Evolutionary conservation across 1,139 yeast genomes (phyloP).

Genomic region (Yamadazyma oceani): DNA sequence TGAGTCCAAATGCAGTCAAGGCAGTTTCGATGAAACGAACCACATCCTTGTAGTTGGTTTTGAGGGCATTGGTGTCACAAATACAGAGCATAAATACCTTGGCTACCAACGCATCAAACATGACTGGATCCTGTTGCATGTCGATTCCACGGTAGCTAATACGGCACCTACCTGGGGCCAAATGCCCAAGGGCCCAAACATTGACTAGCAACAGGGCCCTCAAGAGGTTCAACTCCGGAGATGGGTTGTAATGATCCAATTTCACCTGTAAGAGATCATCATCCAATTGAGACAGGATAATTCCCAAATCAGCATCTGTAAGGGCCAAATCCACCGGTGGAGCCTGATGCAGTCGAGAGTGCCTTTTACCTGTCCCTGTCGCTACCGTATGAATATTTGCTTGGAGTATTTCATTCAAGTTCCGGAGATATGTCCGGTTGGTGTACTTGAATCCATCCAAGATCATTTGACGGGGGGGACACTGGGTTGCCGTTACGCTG

Average conservation of each 20-base stretch:
- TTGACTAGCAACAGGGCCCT: background rate
- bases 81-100: slow-evolving; percentile 10
- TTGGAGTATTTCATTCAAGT: background rate
- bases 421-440: slow-evolving; percentile 1
- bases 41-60: slow-evolving; percentile 11
- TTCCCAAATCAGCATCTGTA: slow-evolving; percentile 1
- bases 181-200: no score
- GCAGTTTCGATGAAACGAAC: background rate
- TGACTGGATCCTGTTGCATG: background rate
- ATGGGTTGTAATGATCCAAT: slow-evolving; percentile 6
- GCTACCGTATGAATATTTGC: no score
- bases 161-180: no score
- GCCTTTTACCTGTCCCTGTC: no score
- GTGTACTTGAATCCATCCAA: slow-evolving; percentile 3
- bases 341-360: no score
- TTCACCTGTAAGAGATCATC: slow-evolving; percentile 2
- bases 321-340: background rate
- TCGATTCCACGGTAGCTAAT: background rate
- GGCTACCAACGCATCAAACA: background rate
- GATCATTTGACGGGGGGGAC: background rate
- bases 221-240: slow-evolving; percentile 7
- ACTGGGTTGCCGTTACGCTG: background rate
- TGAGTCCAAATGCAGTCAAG: background rate
- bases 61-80: slow-evolving; percentile 20
- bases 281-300: slow-evolving; percentile 1